Evolutionary conservation across 371 early-diverging fungal genomes (phyloP).

Genomic region (Haplosporangium sp.): DNA sequence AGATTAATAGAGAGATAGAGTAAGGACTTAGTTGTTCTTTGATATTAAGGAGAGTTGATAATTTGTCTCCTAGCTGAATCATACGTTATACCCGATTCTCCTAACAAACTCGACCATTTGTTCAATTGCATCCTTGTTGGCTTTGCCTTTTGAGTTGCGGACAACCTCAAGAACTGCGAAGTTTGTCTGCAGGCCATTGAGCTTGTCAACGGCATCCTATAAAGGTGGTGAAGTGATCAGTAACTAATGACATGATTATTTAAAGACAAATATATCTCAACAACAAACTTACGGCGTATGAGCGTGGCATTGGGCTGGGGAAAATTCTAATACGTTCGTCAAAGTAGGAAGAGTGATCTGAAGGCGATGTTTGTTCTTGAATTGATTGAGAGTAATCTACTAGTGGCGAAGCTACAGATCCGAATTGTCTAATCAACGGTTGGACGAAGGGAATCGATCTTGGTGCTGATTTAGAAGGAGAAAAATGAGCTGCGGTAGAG

Average conservation of each 20-base stretch:
- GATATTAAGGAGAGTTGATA: background rate
- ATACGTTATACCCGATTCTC: slow-evolving; percentile 81
- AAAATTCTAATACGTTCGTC: slow-evolving; percentile 44
- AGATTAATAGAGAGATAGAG: background rate
- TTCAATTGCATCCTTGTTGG: slow-evolving; percentile 77
- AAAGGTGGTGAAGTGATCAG: background rate
- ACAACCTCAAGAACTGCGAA: slow-evolving; percentile 81
- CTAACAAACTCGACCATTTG: slow-evolving; percentile 77
- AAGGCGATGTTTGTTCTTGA: slow-evolving; percentile 2
- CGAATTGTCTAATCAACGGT: slow-evolving; percentile 23
- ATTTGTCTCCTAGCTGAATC: background rate
- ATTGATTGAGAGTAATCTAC: slow-evolving; percentile 5
- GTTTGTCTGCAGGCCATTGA: slow-evolving; percentile 84
- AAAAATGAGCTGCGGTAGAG: slow-evolving; percentile 1
- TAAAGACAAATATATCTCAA: background rate
- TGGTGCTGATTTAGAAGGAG: background rate
- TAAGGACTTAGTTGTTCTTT: background rate
- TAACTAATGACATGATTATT: background rate
- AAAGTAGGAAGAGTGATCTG: slow-evolving; percentile 4
- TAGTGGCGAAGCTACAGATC: slow-evolving; percentile 12
- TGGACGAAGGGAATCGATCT: background rate
- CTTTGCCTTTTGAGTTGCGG: slow-evolving; percentile 74
- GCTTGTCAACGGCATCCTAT: slow-evolving; percentile 79
- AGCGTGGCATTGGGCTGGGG: slow-evolving; percentile 50
- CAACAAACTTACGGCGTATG: slow-evolving; percentile 26